phyloP scores from a whole-genome alignment of 805 yeast species.

The Metschnikowia lunata region DNA sequence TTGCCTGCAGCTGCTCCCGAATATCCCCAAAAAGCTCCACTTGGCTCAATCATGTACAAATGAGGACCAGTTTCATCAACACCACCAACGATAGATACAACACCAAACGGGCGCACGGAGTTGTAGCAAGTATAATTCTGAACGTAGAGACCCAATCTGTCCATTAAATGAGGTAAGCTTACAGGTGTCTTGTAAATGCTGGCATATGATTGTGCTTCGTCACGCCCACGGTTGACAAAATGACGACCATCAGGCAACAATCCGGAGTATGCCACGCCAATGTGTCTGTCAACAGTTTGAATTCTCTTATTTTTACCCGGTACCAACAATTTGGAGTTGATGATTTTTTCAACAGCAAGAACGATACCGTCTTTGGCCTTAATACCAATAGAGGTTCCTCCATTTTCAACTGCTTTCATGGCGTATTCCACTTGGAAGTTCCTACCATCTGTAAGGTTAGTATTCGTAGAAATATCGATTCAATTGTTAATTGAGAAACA shows the following conservation, averaged over 20 bases:
- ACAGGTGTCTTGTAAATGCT: constrained; percentile 71
- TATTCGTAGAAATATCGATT: constrained; percentile 17
- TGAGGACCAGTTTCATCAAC: constrained; percentile 87
- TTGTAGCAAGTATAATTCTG: constrained; percentile 95
- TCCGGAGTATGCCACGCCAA: constrained; percentile 95
- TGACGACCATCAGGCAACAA: constrained; percentile 95
- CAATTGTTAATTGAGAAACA: constrained; percentile 17
- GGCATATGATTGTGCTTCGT: constrained; percentile 79
- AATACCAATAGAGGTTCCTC: constrained; percentile 92
- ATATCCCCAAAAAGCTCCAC: constrained; percentile 97
- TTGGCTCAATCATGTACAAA: constrained; percentile 94
- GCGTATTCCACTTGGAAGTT: constrained; percentile 98
- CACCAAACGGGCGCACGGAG: constrained; percentile 97
- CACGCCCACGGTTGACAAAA: constrained; percentile 86
- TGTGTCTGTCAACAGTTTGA: constrained; percentile 88
- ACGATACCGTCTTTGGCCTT: constrained; percentile 91
- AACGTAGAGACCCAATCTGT: constrained; percentile 83
- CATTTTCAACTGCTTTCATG: constrained; percentile 94
- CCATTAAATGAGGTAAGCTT: constrained; percentile 76
- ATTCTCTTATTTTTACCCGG: constrained; percentile 87
- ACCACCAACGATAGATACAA: constrained; percentile 90
- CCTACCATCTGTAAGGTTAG: constrained; percentile 67
- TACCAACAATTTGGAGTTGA: constrained; percentile 80
- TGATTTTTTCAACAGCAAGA: constrained; percentile 94
- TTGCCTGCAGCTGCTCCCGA: constrained; percentile 97